Base-by-base conservation (phyloP, 1,284 basidiomycete species). In the Rhodotorula sp. region DNA sequence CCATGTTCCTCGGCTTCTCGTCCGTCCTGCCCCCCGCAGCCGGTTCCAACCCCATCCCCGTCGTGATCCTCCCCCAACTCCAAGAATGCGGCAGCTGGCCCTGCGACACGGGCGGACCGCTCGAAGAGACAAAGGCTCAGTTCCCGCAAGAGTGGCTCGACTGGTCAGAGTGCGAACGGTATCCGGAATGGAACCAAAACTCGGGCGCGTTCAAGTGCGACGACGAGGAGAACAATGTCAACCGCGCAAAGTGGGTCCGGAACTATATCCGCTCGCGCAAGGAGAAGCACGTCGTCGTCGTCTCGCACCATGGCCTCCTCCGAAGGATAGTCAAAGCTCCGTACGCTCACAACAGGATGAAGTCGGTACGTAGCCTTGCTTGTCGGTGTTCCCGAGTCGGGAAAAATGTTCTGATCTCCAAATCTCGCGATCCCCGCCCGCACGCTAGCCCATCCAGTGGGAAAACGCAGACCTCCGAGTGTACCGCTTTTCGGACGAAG, bases 151-250 rank as follows among this genome's bases (percentile, higher is more conserved):
- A 53, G 24, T 75, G 65, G 59, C 65, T 73, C 57, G 69, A 75
- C 60, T 75, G 73, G 69, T 54, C 57, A 17, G 46, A 49, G 26
- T 63, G 65, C 61, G 65, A 69, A 37, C 49, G 29, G 26, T 33
- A 57, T 46, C 66, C 63, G 6, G 74, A 65, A 17, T 75, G 74
- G 74, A 75, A 75, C 62, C n/a, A 54, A 57, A 75, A 75, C 63
- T 6, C 29, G 26, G 74, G 71, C 30, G 44, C 60, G 56, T 75
- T 69, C 54, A 12, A 17, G 26, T 54, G 62, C 44, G 67, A 71
- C 37, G 66, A 62, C 18, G 71, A 73, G 56, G 22, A 37, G n/a
- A 66, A 66, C 62, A 70, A 73, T 57, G 61, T 69, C 20, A 69
- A 66, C 37, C 61, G 74, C 24, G 74, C 71, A 17, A 53, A 46